Percentiles rank a stretch among this genome's conserved stretches.
Conservation (phyloP, 2,329 filamentous ascomycete species). For the Ophiostoma angusticollis region DNA sequence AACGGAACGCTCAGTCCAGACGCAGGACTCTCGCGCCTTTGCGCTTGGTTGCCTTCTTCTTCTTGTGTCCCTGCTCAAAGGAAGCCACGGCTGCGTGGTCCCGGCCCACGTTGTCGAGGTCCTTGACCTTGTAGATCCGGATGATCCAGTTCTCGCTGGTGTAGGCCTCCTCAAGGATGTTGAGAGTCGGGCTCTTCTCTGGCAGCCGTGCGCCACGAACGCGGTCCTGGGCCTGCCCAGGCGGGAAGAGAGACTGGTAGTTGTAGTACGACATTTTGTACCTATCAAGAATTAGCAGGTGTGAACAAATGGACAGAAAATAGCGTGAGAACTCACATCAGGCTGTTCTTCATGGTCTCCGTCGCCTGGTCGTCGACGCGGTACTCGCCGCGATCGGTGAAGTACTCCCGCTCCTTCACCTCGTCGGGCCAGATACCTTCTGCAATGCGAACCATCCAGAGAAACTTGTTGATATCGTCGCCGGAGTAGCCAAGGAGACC, state of each 20-base stretch:
- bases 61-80: slow-evolving; percentile 71
- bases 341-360: slow-evolving; percentile 95
- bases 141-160: slow-evolving; percentile 99
- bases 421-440: slow-evolving; percentile 99
- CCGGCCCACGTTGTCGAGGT: slow-evolving; percentile 88
- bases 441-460: slow-evolving; percentile 99
- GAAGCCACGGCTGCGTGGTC: slow-evolving; percentile 60
- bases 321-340: slow-evolving; percentile 81
- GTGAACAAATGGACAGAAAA: background rate
- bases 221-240: slow-evolving; percentile 79
- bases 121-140: slow-evolving; percentile 98
- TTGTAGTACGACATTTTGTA: slow-evolving; percentile 99
- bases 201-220: slow-evolving; percentile 74
- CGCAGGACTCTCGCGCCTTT: slow-evolving; percentile 58
- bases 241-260: slow-evolving; percentile 81
- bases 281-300: slow-evolving; percentile 36
- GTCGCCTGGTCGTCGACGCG: slow-evolving; percentile 86
- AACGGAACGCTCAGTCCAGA: slow-evolving; percentile 55
- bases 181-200: slow-evolving; percentile 72
- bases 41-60: slow-evolving; percentile 64
- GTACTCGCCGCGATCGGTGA: slow-evolving; percentile 88
- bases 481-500: slow-evolving; percentile 93
- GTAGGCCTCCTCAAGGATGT: slow-evolving; percentile 89
- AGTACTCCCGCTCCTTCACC: slow-evolving; percentile 93
- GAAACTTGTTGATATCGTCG: slow-evolving; percentile 99